These are phyloP conservation scores for Mortierella sp. DNA, from an alignment of 371 early-diverging fungal species.

Conservation along the genomic window DNA sequence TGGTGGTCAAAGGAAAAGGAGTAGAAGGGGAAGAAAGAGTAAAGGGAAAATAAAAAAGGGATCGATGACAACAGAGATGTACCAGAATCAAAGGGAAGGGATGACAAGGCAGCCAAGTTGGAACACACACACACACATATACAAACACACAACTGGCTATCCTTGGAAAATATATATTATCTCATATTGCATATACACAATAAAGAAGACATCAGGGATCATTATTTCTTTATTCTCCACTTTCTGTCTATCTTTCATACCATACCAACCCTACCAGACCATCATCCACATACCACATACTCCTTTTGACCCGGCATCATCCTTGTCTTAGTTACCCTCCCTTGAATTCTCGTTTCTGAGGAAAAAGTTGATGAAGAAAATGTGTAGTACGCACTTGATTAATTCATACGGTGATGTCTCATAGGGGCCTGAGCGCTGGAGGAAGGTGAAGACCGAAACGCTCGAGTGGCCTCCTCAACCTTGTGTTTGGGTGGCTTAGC, in stretches of 20 bases:
- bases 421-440: background rate
- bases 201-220: background rate
- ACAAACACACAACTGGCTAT: background rate
- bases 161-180: no score
- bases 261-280: background rate
- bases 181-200: background rate
- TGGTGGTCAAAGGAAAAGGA: background rate
- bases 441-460: background rate
- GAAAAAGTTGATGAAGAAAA: background rate
- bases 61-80: background rate
- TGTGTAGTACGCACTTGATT: background rate
- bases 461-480: background rate
- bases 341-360: background rate
- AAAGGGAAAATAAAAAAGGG: background rate
- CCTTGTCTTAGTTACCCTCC: background rate
- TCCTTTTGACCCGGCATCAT: background rate
- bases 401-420: background rate
- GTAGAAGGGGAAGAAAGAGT: background rate
- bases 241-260: background rate
- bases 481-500: conserved; percentile 1
- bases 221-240: background rate
- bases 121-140: background rate
- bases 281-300: background rate
- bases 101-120: background rate
- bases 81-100: background rate